Evolutionary conservation across 2,329 filamentous ascomycete species (phyloP).

Genomic region (Chaetoscypha palmicola): DNA sequence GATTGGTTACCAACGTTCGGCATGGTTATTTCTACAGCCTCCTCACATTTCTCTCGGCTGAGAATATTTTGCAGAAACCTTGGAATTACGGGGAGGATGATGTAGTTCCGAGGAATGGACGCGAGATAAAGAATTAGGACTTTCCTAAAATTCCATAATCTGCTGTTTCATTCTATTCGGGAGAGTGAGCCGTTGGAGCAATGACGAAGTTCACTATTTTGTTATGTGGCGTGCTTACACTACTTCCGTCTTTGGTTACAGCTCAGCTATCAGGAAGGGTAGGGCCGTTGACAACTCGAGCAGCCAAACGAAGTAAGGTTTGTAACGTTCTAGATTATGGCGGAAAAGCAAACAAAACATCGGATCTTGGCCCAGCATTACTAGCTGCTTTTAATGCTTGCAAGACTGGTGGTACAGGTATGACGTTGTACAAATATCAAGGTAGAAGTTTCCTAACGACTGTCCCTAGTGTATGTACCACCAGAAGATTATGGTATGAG

Average conservation of each 20-base stretch:
- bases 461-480: slow-evolving; percentile 9
- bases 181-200: too few species aligned
- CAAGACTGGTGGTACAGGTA: slow-evolving; percentile 41
- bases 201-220: slow-evolving; percentile 16
- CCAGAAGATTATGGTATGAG: slow-evolving; percentile 34
- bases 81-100: too few species aligned
- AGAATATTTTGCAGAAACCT: too few species aligned
- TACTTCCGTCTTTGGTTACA: slow-evolving; percentile 22
- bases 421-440: not conserved
- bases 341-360: slow-evolving; percentile 42
- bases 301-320: slow-evolving; percentile 39
- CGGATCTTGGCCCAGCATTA: slow-evolving; percentile 44
- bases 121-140: too few species aligned
- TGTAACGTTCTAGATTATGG: slow-evolving; percentile 49
- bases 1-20: too few species aligned
- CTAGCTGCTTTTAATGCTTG: slow-evolving; percentile 43
- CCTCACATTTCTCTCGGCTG: too few species aligned
- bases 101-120: too few species aligned
- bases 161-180: too few species aligned
- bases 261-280: slow-evolving; percentile 38
- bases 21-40: too few species aligned
- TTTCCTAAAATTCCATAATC: too few species aligned
- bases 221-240: slow-evolving; percentile 8
- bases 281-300: slow-evolving; percentile 37
- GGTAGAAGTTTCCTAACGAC: not conserved